Evolutionary conservation across 2,329 filamentous ascomycete genomes (phyloP), one percentile per base, ranked within the genome.

Genomic region (Penicillium sp.): DNA sequence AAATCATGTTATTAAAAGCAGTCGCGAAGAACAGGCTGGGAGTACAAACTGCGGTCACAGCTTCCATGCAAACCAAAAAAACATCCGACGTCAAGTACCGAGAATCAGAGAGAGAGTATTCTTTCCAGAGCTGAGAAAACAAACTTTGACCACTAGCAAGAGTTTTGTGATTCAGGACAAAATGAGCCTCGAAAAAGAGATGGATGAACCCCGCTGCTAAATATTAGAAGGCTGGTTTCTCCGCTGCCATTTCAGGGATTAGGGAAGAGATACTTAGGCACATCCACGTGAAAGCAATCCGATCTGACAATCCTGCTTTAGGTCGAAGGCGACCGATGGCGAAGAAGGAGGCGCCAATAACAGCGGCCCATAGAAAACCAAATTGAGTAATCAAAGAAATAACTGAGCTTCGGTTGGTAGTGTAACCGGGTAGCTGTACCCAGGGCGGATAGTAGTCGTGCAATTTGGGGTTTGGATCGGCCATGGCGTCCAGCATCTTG

Each of bases 121-220:
- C 92, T 73, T 96, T 96, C 92, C 92, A 96, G 37, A 96, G 82
- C 79, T 96, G 91, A 1, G 88, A 90, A 60, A 92, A 89, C 4
- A 93, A 77, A 22, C 85, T 84, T 69, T 90, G 86, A 61, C 84
- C 84, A n/a, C 83, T 78, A 0, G 87, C 83, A 65, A 94, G 79
- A 25, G 76, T 76, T 13, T 77, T 73, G 68, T 89, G 87, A 71
- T 91, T 85, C 61, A 83, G 75, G 52, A 91, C 81, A 72, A 89
- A 93, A 76, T 92, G 93, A 43, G 86, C 88, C 79, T 93, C 90
- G 73, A 93, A 93, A 69, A 88, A 86, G 43, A 88, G 80, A 75
- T 93, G 90, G 37, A 93, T 69, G 8, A 28, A 49, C n/a, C 46
- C 46, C 14, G 46, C 46, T 49, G 19, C 19, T 43, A 8, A 19